Conservation (phyloP, 1,284 basidiomycete genomes). For the Puccinia polysora region DNA sequence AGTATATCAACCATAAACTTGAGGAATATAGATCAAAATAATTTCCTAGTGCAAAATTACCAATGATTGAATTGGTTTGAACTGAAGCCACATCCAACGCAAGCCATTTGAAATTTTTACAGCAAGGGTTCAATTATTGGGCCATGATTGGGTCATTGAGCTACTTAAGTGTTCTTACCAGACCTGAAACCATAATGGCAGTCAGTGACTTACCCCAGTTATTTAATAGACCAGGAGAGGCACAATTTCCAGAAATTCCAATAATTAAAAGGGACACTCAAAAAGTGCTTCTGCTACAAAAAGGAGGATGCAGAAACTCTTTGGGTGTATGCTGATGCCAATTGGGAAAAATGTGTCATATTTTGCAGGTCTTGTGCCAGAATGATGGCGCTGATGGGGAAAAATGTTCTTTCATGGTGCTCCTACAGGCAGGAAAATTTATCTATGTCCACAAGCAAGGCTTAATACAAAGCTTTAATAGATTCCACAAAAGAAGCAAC, state of each 20-base stretch:
- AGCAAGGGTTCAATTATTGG: too few relatives aligned
- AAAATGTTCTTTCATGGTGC: slow-evolving; percentile 54
- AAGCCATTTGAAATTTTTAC: too few relatives aligned
- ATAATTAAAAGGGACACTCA: not conserved
- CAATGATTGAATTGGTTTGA: too few relatives aligned
- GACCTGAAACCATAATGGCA: not conserved
- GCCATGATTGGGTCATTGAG: not conserved
- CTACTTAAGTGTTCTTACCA: not conserved
- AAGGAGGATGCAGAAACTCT: slow-evolving; percentile 54
- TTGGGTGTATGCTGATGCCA: slow-evolving; percentile 56
- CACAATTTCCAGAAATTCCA: not conserved
- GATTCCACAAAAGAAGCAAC: slow-evolving; percentile 57
- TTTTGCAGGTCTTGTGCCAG: slow-evolving; percentile 54
- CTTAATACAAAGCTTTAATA: slow-evolving; percentile 57
- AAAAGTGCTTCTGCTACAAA: too few relatives aligned
- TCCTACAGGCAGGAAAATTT: slow-evolving; percentile 54
- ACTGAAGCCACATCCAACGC: too few relatives aligned
- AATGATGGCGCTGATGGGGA: slow-evolving; percentile 52
- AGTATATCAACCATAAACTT: too few relatives aligned
- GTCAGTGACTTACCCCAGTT: not conserved
- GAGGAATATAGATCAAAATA: too few relatives aligned
- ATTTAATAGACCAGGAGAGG: not conserved
- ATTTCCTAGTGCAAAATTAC: too few relatives aligned
- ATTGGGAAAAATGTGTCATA: slow-evolving; percentile 53
- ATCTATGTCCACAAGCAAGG: slow-evolving; percentile 54